These are phyloP conservation scores for Lachancea fermentati DNA, from an alignment of 805 yeast genomes.

Conservation along the genomic window DNA sequence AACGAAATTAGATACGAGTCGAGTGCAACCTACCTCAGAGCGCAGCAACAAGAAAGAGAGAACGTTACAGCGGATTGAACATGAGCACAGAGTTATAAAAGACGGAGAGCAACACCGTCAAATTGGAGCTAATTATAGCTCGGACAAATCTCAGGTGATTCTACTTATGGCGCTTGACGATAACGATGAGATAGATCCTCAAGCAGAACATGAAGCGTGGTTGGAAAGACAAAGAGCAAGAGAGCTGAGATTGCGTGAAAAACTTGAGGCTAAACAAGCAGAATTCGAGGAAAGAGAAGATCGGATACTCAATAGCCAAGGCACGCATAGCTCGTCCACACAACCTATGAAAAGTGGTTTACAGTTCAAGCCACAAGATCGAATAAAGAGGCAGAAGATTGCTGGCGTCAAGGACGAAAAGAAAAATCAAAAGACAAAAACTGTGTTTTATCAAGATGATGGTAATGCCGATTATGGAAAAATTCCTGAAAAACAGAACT, in stretches of 20 bases:
- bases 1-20: not conserved
- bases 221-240: slow-evolving; percentile 19
- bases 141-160: slow-evolving; percentile 23
- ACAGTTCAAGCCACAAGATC: not conserved
- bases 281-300: slow-evolving; percentile 25
- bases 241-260: slow-evolving; percentile 17
- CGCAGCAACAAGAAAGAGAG: not conserved
- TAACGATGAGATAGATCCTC: slow-evolving; percentile 23
- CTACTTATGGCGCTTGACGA: slow-evolving; percentile 23
- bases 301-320: not conserved
- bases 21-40: not conserved
- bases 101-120: not conserved
- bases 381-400: not conserved
- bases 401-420: not conserved
- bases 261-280: slow-evolving; percentile 21
- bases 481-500: too few species aligned
- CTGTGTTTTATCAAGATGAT: not conserved
- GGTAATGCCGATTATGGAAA: not conserved
- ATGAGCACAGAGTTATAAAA: slow-evolving; percentile 10
- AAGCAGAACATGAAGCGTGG: slow-evolving; percentile 22
- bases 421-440: not conserved
- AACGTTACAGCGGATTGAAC: slow-evolving; percentile 12
- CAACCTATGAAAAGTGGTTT: not conserved
- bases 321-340: too few species aligned
- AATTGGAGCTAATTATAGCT: slow-evolving; percentile 8